phyloP scores from a whole-genome alignment of 768 basidiomycete genomes.

The Rossbeevera mucosa region DNA sequence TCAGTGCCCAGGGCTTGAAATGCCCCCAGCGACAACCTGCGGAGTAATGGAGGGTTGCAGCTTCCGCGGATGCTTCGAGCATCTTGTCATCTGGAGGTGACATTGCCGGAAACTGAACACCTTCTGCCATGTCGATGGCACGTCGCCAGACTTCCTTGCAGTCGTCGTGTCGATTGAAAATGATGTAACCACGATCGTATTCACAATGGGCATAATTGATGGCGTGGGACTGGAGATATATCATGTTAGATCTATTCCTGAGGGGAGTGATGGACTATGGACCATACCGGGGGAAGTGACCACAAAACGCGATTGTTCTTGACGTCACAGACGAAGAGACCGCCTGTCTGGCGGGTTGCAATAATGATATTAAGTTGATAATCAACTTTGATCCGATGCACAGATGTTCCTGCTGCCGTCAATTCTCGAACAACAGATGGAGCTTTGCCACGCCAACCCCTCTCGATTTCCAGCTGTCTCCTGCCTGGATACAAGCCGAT shows the following conservation, averaged over 20 bases:
- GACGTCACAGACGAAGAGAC: conserved; percentile 56
- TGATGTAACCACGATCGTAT: conserved; percentile 64
- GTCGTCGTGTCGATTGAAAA: conserved; percentile 58
- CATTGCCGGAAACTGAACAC: conserved; percentile 14
- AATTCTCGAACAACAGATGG: conserved; percentile 38
- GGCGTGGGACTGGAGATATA: conserved; percentile 8
- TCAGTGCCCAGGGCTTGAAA: conserved; percentile 60
- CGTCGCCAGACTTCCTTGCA: conserved; percentile 71
- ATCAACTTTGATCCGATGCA: conserved; percentile 78
- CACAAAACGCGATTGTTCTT: conserved; percentile 49
- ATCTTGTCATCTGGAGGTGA: conserved; percentile 34
- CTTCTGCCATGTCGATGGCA: conserved; percentile 32
- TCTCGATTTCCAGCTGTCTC: conserved; percentile 41
- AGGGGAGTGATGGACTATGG: neutral
- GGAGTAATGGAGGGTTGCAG: conserved; percentile 15
- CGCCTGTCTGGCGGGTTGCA: conserved; percentile 51
- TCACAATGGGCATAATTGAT: conserved; percentile 59
- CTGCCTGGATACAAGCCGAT: conserved; percentile 35
- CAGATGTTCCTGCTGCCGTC: conserved; percentile 31
- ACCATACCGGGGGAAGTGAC: conserved; percentile 51
- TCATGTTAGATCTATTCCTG: neutral
- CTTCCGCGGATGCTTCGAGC: conserved; percentile 15
- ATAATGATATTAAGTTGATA: conserved; percentile 56
- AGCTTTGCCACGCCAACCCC: conserved; percentile 53
- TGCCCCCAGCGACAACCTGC: conserved; percentile 37